Conservation (phyloP, 129 eudicot species). For the Helichrysum umbraculigerum region DNA sequence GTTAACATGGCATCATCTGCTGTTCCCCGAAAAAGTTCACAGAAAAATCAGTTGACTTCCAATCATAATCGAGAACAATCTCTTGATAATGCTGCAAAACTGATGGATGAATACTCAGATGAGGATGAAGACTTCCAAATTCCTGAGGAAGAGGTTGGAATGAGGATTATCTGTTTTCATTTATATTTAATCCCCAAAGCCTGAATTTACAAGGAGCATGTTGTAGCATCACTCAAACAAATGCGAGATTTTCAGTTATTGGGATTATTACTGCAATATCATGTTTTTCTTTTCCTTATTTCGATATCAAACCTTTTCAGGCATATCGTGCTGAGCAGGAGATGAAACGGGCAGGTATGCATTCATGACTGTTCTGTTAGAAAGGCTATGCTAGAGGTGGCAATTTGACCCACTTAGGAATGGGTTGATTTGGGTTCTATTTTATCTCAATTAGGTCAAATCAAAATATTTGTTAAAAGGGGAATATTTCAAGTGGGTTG, state of each 20-base stretch:
- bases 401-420: not conserved
- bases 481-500: not conserved
- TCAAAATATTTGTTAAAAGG: not conserved
- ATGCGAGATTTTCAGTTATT: not conserved
- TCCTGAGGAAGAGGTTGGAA: slow-evolving; percentile 75
- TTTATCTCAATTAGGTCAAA: not conserved
- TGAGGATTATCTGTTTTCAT: not conserved
- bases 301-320: slow-evolving; percentile 44
- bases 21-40: slow-evolving; percentile 49
- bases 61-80: slow-evolving; percentile 56
- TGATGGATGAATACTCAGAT: slow-evolving; percentile 95
- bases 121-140: slow-evolving; percentile 86
- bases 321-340: slow-evolving; percentile 54
- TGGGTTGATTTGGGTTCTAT: not conserved
- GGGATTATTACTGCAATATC: slow-evolving; percentile 4
- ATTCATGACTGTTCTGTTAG: slow-evolving; percentile 15
- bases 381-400: not conserved
- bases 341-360: slow-evolving; percentile 48
- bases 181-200: not conserved
- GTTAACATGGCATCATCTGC: slow-evolving; percentile 85
- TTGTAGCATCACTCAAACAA: not conserved
- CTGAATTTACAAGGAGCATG: not conserved
- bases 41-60: slow-evolving; percentile 47
- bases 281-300: slow-evolving; percentile 13
- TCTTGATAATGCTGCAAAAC: slow-evolving; percentile 64